These are phyloP conservation scores for Nitzschia inconspicua DNA, from an alignment of 108 stramenopile genomes.

Conservation along the genomic window DNA sequence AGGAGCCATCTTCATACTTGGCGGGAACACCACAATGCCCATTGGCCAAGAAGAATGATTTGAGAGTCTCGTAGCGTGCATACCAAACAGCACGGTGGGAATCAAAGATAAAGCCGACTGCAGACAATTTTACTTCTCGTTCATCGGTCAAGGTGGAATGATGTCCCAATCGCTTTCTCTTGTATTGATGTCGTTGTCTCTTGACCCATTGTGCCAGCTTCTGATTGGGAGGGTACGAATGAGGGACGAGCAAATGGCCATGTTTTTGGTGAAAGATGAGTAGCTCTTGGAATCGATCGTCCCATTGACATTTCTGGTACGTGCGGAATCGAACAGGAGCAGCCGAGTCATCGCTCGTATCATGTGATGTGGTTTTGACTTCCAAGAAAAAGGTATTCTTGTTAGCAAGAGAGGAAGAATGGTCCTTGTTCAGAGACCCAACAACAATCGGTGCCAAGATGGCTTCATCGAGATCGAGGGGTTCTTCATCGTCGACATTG, in stretches of 20 bases:
- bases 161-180: slow-evolving; percentile 22
- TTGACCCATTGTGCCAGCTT: slow-evolving; percentile 35
- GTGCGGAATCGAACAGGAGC: no score
- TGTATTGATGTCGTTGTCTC: slow-evolving; percentile 40
- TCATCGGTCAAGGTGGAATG: slow-evolving; percentile 23
- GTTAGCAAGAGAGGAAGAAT: no score
- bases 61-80: slow-evolving; percentile 5
- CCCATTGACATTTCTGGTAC: no score
- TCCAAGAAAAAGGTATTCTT: no score
- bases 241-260: slow-evolving; percentile 36
- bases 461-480: no score
- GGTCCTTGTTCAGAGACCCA: no score
- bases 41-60: not conserved
- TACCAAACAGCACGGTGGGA: slow-evolving; percentile 12
- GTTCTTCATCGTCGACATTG: no score
- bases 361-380: no score
- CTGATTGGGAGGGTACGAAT: slow-evolving; percentile 11
- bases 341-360: no score
- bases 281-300: slow-evolving; percentile 25
- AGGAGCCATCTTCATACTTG: slow-evolving; percentile 12
- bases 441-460: no score
- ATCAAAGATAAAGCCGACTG: no score
- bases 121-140: slow-evolving; percentile 23
- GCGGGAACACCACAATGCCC: slow-evolving; percentile 6
- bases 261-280: slow-evolving; percentile 8